Base-by-base conservation (phyloP, 352 stramenopile genomes). In the Globisporangium ultimum region DNA sequence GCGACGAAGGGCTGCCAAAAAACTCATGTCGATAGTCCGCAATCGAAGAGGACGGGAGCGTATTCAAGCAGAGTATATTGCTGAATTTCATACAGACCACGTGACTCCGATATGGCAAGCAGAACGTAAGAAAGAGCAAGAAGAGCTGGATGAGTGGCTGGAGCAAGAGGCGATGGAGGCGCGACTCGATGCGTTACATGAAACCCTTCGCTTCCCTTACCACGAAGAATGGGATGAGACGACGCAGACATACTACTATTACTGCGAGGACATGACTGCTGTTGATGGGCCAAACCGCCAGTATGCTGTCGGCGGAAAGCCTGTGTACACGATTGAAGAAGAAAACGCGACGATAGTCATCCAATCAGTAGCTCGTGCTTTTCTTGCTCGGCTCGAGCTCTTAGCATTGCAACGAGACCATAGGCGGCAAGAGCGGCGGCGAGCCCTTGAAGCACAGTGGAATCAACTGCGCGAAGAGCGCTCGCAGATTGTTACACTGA, bases 81-180 rank as follows among this genome's bases (percentile, higher is more conserved):
- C 67, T 2, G 80, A 91, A n/a, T 71, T 76, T n/a, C 60, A 70
- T 11, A 42, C 50, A 13, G 79, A 91, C 50, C 72, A 79, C 22
- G 82, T 92, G 48, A 85, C 70, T 2, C 73, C 74, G 7, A 57
- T 92, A 43, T 94, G 82, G 84, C 64, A 84, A 52, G 58, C 60
- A 17, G 84, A 94, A 15, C 67, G 82, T 7, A 75, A 78, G 45
- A 75, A 69, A 47, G 82, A 91, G 48, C 70, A 84, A 14, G 50
- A 76, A 21, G 71, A 80, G 28, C 61, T 76, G 18, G 79, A 87
- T 18, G 53, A 72, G 22, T 89, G 71, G 64, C 36, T 72, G 3
- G 42, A 55, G 10, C 72, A 78, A 24, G 62, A 83, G 40, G 66
- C 64, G 1, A 64, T 69, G 21, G 60, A 58, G 4, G 61, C 71